phyloP scores from a whole-genome alignment of 2,329 filamentous ascomycete genomes.

The Diaporthe citriasiana region DNA sequence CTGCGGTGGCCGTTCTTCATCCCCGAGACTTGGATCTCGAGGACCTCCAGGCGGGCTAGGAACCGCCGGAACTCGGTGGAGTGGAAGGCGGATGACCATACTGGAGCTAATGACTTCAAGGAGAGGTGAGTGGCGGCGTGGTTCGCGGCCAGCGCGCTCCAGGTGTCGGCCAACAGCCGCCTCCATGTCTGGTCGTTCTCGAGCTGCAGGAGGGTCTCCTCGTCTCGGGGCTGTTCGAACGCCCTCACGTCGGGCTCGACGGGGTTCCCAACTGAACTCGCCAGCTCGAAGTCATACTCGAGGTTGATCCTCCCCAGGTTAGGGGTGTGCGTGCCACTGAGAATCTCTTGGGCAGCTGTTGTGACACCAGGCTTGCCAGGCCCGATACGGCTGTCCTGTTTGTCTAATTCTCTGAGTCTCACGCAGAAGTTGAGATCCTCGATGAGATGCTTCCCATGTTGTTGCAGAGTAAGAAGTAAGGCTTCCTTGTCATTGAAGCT shows the following conservation, averaged over 20 bases:
- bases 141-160: constrained; percentile 39
- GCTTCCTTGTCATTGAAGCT: constrained; percentile 32
- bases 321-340: constrained; percentile 37
- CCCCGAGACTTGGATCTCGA: constrained; percentile 37
- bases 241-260: constrained; percentile 35
- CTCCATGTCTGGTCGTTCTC: constrained; percentile 41
- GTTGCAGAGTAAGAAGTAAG: constrained; percentile 24
- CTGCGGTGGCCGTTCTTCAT: constrained; percentile 39
- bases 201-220: constrained; percentile 39
- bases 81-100: constrained; percentile 41
- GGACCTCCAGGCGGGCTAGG: constrained; percentile 35
- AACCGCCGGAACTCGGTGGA: constrained; percentile 28
- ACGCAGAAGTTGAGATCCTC: constrained; percentile 34
- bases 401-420: constrained; percentile 19
- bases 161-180: constrained; percentile 40
- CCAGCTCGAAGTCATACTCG: constrained; percentile 37
- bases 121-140: constrained; percentile 35
- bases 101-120: constrained; percentile 36
- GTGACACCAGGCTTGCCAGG: constrained; percentile 29
- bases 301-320: constrained; percentile 35
- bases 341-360: constrained; percentile 36
- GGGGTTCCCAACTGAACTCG: constrained; percentile 2
- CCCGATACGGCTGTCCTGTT: constrained; percentile 15
- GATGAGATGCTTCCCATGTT: constrained; percentile 36
- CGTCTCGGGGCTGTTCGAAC: constrained; percentile 38